Conservation (phyloP, 2,329 filamentous ascomycete species). For the Beauveria rudraprayagi region DNA sequence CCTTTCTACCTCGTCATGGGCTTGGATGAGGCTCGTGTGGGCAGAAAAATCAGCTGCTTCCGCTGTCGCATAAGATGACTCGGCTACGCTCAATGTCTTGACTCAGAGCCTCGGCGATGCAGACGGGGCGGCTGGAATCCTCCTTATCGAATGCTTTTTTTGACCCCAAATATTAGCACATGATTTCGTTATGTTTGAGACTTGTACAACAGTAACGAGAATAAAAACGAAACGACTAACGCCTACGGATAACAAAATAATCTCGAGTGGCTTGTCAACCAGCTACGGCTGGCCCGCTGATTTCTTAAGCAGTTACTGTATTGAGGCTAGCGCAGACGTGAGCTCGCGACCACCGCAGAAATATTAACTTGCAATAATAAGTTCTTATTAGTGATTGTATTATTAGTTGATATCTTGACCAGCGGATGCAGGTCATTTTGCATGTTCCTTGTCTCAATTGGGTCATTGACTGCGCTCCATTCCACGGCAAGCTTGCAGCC, state of each 20-base stretch:
- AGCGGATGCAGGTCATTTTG: not conserved
- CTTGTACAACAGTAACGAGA: not conserved
- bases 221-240: not conserved
- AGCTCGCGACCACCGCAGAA: no score
- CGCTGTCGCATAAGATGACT: not conserved
- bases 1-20: not conserved
- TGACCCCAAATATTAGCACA: no score
- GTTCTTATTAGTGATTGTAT: no score
- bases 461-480: not conserved
- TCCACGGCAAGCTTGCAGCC: not conserved
- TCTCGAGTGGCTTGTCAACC: not conserved
- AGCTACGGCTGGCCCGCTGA: not conserved
- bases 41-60: not conserved
- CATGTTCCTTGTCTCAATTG: not conserved
- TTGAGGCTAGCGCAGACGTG: conserved; percentile 1
- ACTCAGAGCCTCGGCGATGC: not conserved
- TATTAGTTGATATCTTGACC: no score
- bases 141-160: not conserved
- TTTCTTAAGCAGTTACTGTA: conserved; percentile 1
- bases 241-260: not conserved
- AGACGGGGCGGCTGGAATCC: not conserved
- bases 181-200: not conserved
- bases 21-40: not conserved
- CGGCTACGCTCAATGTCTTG: not conserved
- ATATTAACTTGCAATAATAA: no score